These are phyloP conservation scores for Elongisporangium prolatum DNA, from an alignment of 352 stramenopile species.

Conservation along the genomic window DNA sequence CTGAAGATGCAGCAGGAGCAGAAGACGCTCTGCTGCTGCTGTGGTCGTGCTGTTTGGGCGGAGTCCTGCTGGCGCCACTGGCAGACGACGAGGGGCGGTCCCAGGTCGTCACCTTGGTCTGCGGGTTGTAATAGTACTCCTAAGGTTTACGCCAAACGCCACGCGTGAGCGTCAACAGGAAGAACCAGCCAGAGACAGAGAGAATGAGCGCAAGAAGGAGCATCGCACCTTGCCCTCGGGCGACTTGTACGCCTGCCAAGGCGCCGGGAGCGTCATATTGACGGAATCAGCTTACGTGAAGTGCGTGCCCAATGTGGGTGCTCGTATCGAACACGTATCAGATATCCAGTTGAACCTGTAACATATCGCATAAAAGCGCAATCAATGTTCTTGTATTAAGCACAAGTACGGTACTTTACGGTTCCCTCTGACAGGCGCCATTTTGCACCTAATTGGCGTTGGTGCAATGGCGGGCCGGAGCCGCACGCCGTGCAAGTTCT, in stretches of 20 bases:
- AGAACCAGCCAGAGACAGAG: slow-evolving; percentile 1
- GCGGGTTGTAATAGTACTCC: slow-evolving; percentile 90
- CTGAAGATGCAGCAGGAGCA: background rate
- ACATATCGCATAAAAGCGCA: no score
- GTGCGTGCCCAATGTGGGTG: no score
- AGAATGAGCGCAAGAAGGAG: background rate
- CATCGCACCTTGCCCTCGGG: slow-evolving; percentile 77
- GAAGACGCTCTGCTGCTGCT: slow-evolving; percentile 12
- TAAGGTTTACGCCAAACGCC: slow-evolving; percentile 10
- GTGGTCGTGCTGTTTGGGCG: slow-evolving; percentile 32
- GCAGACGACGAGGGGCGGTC: slow-evolving; percentile 41
- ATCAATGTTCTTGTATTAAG: no score
- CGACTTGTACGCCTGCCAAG: slow-evolving; percentile 86
- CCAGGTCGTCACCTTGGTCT: slow-evolving; percentile 87
- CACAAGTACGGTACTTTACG: no score
- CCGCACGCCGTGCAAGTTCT: slow-evolving; percentile 58
- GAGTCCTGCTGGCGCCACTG: slow-evolving; percentile 13
- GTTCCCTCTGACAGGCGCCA: no score
- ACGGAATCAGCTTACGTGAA: slow-evolving; percentile 2
- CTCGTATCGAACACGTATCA: no score
- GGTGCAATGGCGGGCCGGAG: no score
- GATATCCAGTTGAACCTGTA: no score
- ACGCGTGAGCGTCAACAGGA: background rate
- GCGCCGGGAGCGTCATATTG: slow-evolving; percentile 71
- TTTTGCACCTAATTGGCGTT: no score